Evolutionary conservation across 495 filamentous ascomycete species (phyloP).

Genomic region (Entonaema liquescens): DNA sequence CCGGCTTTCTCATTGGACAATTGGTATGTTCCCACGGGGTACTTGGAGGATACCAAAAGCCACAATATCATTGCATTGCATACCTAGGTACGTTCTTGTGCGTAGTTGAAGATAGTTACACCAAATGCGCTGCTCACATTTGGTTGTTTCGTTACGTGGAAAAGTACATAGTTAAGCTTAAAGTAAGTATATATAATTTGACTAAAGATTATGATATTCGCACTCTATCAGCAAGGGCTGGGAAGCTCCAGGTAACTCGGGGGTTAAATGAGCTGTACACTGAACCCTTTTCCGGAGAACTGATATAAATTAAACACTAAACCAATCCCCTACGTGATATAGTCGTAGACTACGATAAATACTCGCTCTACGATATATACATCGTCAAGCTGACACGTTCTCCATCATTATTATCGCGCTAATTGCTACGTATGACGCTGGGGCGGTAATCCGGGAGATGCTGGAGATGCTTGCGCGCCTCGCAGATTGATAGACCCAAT

Average conservation of each 20-base stretch:
- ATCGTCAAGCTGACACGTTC: not conserved
- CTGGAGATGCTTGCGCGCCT: slow-evolving; percentile 37
- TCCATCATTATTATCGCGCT: not conserved
- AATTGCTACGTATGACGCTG: slow-evolving; percentile 26
- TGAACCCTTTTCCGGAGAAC: slow-evolving; percentile 25
- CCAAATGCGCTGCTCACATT: too few relatives aligned
- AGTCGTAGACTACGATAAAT: not conserved
- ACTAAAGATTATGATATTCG: not conserved
- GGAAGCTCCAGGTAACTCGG: not conserved
- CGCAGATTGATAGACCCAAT: slow-evolving; percentile 78
- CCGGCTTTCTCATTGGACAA: not conserved
- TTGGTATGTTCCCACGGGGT: not conserved
- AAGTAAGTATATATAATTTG: not conserved
- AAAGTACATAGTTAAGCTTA: not conserved
- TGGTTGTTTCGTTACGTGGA: too few relatives aligned
- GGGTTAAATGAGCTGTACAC: slow-evolving; percentile 20
- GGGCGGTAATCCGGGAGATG: slow-evolving; percentile 39
- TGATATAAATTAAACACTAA: slow-evolving; percentile 20
- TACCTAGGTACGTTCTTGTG: not conserved
- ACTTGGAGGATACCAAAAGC: not conserved
- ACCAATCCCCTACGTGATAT: slow-evolving; percentile 4
- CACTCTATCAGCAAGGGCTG: not conserved
- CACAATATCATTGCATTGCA: not conserved
- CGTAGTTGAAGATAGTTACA: too few relatives aligned
- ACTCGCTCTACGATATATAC: not conserved